Conservation (phyloP, 192 early-diverging fungal genomes). For the Geosiphon pyriformis region DNA sequence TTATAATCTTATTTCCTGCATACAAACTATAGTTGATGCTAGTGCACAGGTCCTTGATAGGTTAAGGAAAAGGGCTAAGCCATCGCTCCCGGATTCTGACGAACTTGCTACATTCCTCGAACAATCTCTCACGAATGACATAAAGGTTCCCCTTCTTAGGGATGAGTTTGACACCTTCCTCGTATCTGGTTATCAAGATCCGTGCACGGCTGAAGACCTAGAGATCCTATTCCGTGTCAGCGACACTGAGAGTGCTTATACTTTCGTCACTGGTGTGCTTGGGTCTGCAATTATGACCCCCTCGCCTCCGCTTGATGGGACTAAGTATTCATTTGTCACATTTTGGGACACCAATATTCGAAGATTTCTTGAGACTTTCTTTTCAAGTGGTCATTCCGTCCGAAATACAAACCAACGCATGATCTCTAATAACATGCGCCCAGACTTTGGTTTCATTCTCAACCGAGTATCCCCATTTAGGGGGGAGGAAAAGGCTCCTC, state of each 20-base stretch:
- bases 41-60: too few species aligned
- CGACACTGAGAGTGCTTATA: conserved; percentile 1
- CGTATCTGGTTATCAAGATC: too few species aligned
- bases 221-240: neutral
- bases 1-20: too few species aligned
- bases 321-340: neutral
- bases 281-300: neutral
- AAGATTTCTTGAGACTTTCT: neutral
- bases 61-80: too few species aligned
- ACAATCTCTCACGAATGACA: too few species aligned
- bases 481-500: neutral
- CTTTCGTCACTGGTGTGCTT: neutral
- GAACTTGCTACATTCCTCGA: too few species aligned
- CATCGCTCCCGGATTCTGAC: too few species aligned
- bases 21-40: too few species aligned
- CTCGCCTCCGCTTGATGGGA: neutral
- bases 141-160: too few species aligned
- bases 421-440: neutral
- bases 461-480: conserved; percentile 1
- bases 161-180: too few species aligned
- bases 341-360: neutral
- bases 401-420: neutral
- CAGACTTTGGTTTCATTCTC: conserved; percentile 7
- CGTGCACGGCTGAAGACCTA: too few species aligned
- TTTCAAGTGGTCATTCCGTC: neutral